Evolutionary conservation across 345 rosid genomes (phyloP), one percentile per base, ranked within the genome.

Genomic region (Salix purpurea): DNA sequence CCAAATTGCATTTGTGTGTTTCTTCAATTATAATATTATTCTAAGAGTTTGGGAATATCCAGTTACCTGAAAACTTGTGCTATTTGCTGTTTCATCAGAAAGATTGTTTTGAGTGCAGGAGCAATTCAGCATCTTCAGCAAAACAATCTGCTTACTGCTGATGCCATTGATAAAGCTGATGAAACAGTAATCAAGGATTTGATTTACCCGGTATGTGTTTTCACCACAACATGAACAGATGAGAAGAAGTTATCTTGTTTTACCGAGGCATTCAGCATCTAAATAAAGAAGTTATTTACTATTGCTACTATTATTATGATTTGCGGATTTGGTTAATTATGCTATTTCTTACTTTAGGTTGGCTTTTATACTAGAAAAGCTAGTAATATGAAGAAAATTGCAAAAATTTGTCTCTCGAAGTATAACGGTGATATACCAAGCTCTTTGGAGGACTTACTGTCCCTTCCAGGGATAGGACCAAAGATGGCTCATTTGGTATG

Each of bases 341-440:
- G 32, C 28, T 34, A 5, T 23, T 74, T 46, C 70, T 71, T 30
- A 50, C 71, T 75, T 66, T 65, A 95, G 98, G 99, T 95, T 39
- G 98, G 98, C n/a, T 93, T 93, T 84, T 93, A 93, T 82, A 86
- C 93, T 58, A 88, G 97, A 83, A 95, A 93, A 87, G 98, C 99
- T 71, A 81, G 73, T 78, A 90, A 91, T 82, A 67, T 91, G 94
- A 95, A 95, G 90, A 95, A 92, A 81, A 91, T 95, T 76, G 96
- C 98, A n/a, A 87, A 86, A 48, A 87, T 90, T 69, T 93, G 98
- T 86, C 90, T 95, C 70, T 50, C 24, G 46, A 88, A 89, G 85
- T 90, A 89, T 81, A 92, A 80, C 16, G 94, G 99, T 61, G 98
- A 95, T 83, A 95, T 95, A 72, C 98, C 99, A 34, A 83, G 87